Evolutionary conservation across 441 rosid species (phyloP).

Genomic region (Populus hybrid): DNA sequence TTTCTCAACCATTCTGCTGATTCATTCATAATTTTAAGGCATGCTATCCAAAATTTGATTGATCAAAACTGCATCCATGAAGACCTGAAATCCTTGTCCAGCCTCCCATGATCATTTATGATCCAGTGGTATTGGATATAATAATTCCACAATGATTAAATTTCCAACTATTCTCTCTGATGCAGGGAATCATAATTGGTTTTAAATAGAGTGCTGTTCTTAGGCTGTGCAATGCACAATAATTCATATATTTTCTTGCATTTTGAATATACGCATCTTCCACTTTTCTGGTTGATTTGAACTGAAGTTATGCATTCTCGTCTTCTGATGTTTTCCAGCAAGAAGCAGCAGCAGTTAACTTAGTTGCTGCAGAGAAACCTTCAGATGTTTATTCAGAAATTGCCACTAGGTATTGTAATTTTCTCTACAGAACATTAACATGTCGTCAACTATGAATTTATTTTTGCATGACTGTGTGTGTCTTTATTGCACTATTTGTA

Average conservation of each 20-base stretch:
- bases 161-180: background rate
- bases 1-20: background rate
- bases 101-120: background rate
- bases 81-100: background rate
- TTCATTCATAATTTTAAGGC: background rate
- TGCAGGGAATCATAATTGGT: background rate
- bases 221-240: background rate
- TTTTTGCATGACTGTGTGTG: background rate
- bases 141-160: background rate
- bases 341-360: slow-evolving; percentile 95
- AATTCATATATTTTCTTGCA: background rate
- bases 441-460: background rate
- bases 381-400: slow-evolving; percentile 97
- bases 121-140: background rate
- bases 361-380: slow-evolving; percentile 78
- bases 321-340: slow-evolving; percentile 48
- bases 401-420: slow-evolving; percentile 63
- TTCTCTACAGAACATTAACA: background rate
- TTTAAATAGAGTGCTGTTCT: background rate
- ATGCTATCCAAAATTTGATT: background rate
- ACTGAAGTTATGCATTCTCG: slow-evolving; percentile 14
- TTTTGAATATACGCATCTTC: background rate
- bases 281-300: slow-evolving; percentile 11
- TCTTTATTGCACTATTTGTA: background rate
- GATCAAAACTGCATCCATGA: background rate